Conservation (phyloP, 192 early-diverging fungal genomes). For the Endogone sp. region DNA sequence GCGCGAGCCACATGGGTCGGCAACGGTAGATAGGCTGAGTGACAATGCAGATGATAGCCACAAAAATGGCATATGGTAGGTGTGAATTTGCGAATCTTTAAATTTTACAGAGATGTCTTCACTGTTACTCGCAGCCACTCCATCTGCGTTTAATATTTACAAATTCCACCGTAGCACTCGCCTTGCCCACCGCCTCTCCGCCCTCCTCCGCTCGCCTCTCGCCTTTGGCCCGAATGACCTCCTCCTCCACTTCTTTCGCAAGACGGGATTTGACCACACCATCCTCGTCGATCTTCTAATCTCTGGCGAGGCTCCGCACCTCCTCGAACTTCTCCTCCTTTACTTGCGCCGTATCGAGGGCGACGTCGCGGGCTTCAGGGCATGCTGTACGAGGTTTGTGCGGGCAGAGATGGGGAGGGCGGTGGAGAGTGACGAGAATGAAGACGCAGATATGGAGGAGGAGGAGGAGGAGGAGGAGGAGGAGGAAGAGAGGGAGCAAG, state of each 20-base stretch:
- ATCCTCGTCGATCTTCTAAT: not conserved
- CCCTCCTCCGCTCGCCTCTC: not conserved
- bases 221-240: not conserved
- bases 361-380: not conserved
- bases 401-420: not conserved
- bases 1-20: not conserved
- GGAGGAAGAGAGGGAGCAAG: not conserved
- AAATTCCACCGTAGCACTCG: not conserved
- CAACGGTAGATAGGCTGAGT: not conserved
- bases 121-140: not conserved
- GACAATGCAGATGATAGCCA: not conserved
- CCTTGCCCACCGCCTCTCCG: not conserved
- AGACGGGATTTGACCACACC: not conserved
- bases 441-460: not conserved
- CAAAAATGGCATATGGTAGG: not conserved
- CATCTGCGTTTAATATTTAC: not conserved
- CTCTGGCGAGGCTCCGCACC: not conserved
- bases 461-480: not conserved
- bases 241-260: not conserved
- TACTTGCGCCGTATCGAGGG: not conserved
- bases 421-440: not conserved
- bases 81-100: not conserved
- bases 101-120: too few relatives aligned
- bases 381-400: not conserved
- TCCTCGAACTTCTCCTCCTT: not conserved